phyloP scores from a whole-genome alignment of 768 basidiomycete genomes.

The Aureoboletus auriporus region DNA sequence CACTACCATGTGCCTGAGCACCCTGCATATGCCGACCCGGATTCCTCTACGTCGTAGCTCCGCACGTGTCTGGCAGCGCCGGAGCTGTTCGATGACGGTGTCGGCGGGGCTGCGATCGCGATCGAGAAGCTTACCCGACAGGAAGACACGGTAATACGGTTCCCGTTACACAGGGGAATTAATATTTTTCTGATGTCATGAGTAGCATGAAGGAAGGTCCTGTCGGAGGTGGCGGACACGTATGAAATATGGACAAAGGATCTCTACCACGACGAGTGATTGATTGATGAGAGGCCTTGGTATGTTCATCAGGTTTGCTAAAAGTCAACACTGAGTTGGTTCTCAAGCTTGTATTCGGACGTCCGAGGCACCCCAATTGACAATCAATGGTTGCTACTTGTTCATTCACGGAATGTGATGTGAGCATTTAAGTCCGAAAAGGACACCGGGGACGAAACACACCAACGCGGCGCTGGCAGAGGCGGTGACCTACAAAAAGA shows the following conservation, averaged over 20 bases:
- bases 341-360: too few relatives aligned
- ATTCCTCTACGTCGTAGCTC: not conserved
- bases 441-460: too few relatives aligned
- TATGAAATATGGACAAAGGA: conserved; percentile 16
- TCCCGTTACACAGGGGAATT: conserved; percentile 14
- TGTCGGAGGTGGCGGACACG: conserved; percentile 8
- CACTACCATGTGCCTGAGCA: conserved; percentile 5
- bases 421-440: too few relatives aligned
- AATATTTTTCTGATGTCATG: too few relatives aligned
- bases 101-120: conserved; percentile 6
- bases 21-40: conserved; percentile 16
- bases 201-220: conserved; percentile 1
- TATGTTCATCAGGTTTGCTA: too few relatives aligned
- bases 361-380: too few relatives aligned
- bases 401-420: too few relatives aligned
- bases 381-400: too few relatives aligned
- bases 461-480: too few relatives aligned
- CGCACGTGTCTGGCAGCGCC: not conserved
- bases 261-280: conserved; percentile 4
- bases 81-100: conserved; percentile 9
- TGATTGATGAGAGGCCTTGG: too few relatives aligned
- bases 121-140: conserved; percentile 12
- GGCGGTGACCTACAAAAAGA: too few relatives aligned
- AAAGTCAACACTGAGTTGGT: too few relatives aligned
- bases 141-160: conserved; percentile 14